Evolutionary conservation across 106 monocot species (phyloP), one percentile per base, ranked within the genome.

Genomic region (Amphibolis antarctica): DNA sequence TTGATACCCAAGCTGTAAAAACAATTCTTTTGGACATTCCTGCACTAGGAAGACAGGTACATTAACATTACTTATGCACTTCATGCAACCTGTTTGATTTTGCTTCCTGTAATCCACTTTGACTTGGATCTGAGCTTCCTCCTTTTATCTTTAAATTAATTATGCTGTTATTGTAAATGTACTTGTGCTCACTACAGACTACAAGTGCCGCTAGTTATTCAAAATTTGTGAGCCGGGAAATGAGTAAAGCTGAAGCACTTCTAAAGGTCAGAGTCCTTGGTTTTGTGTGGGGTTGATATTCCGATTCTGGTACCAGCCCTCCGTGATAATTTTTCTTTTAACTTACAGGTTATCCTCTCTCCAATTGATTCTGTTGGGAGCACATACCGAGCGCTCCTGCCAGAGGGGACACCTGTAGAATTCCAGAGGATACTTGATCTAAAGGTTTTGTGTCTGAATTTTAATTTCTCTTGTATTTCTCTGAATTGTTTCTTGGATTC

Each of bases 201-300:
- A 68, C 82, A 26, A 78, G 67, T 70, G 82, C 86, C 44, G 50
- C 82, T 47, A 74, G 79, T 63, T 98, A 90, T 66, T 84, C 87
- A 23, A 98, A 98, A 66, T 98, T 87, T 72, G 90, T 98, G 21
- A 79, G 67, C 72, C 90, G 90, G 47, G 96, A 98, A 80, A 87
- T 98, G 96, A 91, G 96, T 62, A 98, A 98, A 85, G 96, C 96
- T 30, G 96, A 98, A 77, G 90, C 96, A 30, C 85, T 98, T 29
- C 63, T 96, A 54, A 96, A 96, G 96, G 94, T 94, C 65, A 51
- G 46, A 48, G 6, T 21, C 20, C 42, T 10, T 59, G 20, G 30
- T 12, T 46, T 9, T 6, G 22, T 47, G 36, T 2, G 20, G 62
- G 19, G 3, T 46, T 45, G 1, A 50, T 15, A 60, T 42, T 60